Evolutionary conservation across 2,329 filamentous ascomycete species (phyloP), one percentile per base, ranked within the genome.

Genomic region (Penicillium sp.): DNA sequence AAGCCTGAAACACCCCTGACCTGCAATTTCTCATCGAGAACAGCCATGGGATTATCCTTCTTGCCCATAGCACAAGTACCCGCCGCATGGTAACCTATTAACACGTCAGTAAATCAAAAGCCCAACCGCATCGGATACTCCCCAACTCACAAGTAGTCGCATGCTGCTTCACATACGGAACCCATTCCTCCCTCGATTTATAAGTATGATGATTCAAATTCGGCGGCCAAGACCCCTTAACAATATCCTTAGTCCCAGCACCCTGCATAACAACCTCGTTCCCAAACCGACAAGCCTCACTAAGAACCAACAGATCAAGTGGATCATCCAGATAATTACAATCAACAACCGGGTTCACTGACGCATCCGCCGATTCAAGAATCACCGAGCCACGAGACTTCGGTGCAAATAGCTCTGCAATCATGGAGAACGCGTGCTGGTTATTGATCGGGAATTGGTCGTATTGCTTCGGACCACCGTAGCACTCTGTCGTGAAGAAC

Each of bases 401-500:
- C n/a, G 78, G 76, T 2, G 74, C 72, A 47, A 82, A 82, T 0
- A 83, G 71, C 60, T 82, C 74, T 0, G 74, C 72, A 44, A 81
- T 78, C 55, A 83, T 75, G 6, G 75, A 74, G 53, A 84, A 84
- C 0, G 74, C 75, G 52, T 79, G 72, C 48, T 81, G 72, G 17
- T 73, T 68, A 38, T 80, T 71, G 2, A 71, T 65, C 0, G 80
- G 80, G 47, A 75, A 77, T 33, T 80, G 66, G 19, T 71, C 67
- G 52, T 74, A 82, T 52, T 81, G 77, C 54, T 79, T 80, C 0
- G 80, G 79, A 0, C 78, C 78, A 4, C 78, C 78, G 55, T 82
- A 82, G 57, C 77, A 78, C 59, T 83, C 80, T 0, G 80, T 82
- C 29, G 73, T 79, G 66, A 82, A 83, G 64, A 82, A 77, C 57